Evolutionary conservation across 2,329 filamentous ascomycete genomes (phyloP).

Genomic region (Colletotrichum sp.): DNA sequence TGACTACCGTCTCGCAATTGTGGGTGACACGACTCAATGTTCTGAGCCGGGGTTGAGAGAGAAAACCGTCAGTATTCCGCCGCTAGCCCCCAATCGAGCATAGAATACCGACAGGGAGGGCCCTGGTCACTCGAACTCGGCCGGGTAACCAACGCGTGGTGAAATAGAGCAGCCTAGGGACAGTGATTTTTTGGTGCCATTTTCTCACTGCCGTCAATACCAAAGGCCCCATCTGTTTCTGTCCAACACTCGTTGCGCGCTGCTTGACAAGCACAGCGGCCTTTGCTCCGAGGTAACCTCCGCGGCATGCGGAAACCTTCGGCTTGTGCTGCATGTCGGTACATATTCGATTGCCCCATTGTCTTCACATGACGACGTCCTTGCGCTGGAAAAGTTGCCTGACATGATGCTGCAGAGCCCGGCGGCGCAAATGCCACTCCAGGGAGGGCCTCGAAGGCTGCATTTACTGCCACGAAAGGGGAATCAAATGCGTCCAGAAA

Average conservation of each 20-base stretch:
- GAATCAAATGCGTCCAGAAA: constrained; percentile 51
- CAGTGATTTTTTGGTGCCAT: neutral
- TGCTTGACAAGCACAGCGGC: neutral
- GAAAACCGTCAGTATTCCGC: constrained; percentile 11
- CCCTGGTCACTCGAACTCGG: neutral
- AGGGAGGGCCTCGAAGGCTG: constrained; percentile 47
- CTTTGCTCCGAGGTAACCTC: constrained; percentile 6
- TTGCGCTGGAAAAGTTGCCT: neutral
- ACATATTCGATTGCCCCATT: neutral
- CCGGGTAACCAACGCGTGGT: constrained; percentile 9
- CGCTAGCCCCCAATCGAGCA: constrained; percentile 3
- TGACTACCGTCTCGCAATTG: no score
- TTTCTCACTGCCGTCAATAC: neutral
- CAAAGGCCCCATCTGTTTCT: neutral
- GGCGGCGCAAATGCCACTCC: constrained; percentile 20
- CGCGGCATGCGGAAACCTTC: constrained; percentile 22
- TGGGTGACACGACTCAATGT: neutral
- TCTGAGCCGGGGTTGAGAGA: neutral
- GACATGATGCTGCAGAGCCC: constrained; percentile 11
- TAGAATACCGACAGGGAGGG: neutral
- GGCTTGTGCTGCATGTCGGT: constrained; percentile 24
- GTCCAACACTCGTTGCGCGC: neutral
- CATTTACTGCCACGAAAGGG: constrained; percentile 54
- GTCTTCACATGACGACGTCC: neutral
- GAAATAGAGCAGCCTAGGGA: neutral